A percentile compares a stretch with the other conserved stretches of the same genome.
Conservation (phyloP, 2,329 filamentous ascomycete genomes). For the Clonostachys sp. region DNA sequence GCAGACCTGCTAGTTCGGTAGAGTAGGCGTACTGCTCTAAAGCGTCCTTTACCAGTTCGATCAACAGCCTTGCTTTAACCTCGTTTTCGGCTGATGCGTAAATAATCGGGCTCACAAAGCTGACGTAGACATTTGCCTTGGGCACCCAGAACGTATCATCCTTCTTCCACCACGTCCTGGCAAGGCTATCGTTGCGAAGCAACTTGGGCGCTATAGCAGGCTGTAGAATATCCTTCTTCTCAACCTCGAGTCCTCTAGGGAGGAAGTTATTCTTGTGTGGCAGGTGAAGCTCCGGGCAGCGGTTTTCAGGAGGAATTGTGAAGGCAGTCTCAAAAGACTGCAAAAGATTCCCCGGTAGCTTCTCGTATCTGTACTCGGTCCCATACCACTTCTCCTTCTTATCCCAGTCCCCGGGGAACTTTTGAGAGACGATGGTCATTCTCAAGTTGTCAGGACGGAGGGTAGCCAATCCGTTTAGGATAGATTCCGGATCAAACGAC, state of each 20-base stretch:
- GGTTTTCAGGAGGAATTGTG: slow-evolving; percentile 47
- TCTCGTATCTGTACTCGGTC: slow-evolving; percentile 84
- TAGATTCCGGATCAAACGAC: slow-evolving; percentile 74
- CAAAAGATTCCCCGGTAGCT: slow-evolving; percentile 73
- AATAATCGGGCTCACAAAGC: slow-evolving; percentile 74
- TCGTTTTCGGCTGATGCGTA: slow-evolving; percentile 73
- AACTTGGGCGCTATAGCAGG: slow-evolving; percentile 72
- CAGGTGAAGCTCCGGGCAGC: slow-evolving; percentile 71
- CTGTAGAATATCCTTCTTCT: slow-evolving; percentile 83
- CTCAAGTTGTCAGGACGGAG: slow-evolving; percentile 87
- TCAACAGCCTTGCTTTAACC: slow-evolving; percentile 75
- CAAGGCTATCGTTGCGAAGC: slow-evolving; percentile 76
- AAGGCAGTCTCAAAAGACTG: slow-evolving; percentile 60
- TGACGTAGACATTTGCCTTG: slow-evolving; percentile 82
- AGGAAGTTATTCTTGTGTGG: slow-evolving; percentile 96
- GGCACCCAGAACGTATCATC: slow-evolving; percentile 98
- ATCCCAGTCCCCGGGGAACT: slow-evolving; percentile 79
- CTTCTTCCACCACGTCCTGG: slow-evolving; percentile 95
- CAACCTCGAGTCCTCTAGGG: slow-evolving; percentile 85
- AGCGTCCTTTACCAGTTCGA: slow-evolving; percentile 81
- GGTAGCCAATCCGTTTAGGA: slow-evolving; percentile 68
- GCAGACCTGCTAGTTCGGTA: slow-evolving; percentile 84
- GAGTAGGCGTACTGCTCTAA: slow-evolving; percentile 94
- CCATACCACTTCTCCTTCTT: slow-evolving; percentile 96
- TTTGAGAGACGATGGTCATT: slow-evolving; percentile 76